Evolutionary conservation across 768 basidiomycete species (phyloP).

Genomic region (Nidularia pulvinata): DNA sequence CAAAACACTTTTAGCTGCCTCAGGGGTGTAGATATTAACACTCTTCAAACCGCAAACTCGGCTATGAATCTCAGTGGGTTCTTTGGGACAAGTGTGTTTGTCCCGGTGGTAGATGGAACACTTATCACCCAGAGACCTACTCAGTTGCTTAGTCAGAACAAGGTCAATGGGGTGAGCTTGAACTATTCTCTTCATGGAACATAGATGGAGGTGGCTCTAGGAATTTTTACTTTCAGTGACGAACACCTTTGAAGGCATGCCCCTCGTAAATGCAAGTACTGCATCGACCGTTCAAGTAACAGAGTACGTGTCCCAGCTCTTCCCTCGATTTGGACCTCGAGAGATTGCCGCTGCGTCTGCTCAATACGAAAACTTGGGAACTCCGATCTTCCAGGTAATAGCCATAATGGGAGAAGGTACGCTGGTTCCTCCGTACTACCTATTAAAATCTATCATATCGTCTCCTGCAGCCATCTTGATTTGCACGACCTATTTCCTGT

Average conservation of each 20-base stretch:
- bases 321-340: slow-evolving; percentile 27
- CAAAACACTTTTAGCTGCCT: slow-evolving; percentile 31
- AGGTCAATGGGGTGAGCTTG: slow-evolving; percentile 33
- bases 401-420: slow-evolving; percentile 39
- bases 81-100: slow-evolving; percentile 28
- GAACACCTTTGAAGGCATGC: slow-evolving; percentile 32
- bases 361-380: slow-evolving; percentile 27
- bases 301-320: slow-evolving; percentile 32
- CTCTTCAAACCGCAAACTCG: slow-evolving; percentile 24
- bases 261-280: slow-evolving; percentile 31
- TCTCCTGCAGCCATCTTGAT: slow-evolving; percentile 41
- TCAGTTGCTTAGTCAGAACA: slow-evolving; percentile 22
- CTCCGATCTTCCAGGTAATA: slow-evolving; percentile 28
- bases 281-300: slow-evolving; percentile 18
- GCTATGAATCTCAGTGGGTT: slow-evolving; percentile 20
- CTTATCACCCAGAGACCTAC: slow-evolving; percentile 37
- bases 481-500: slow-evolving; percentile 40
- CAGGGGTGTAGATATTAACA: slow-evolving; percentile 17
- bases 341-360: slow-evolving; percentile 18
- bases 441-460: too few species aligned
- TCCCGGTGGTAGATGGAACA: slow-evolving; percentile 39
- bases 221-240: slow-evolving; percentile 31
- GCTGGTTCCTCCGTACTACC: too few species aligned
- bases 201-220: slow-evolving; percentile 10
- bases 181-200: background rate